phyloP scores from a whole-genome alignment of 345 rosid species.

The Isatis tinctoria region DNA sequence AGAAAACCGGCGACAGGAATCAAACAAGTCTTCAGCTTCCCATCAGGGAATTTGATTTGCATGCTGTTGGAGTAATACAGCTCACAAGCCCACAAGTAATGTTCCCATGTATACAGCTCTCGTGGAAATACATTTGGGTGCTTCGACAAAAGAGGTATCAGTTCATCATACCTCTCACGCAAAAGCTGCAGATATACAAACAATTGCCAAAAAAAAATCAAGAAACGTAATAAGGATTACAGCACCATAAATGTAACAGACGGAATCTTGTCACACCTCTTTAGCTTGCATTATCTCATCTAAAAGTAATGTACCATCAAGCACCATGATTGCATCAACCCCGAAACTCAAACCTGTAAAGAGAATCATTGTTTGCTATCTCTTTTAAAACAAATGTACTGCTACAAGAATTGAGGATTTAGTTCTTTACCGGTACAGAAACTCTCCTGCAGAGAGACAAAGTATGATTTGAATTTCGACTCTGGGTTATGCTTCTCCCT shows the following conservation, averaged over 20 bases:
- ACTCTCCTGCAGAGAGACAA: constrained; percentile 61
- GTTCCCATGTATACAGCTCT: constrained; percentile 74
- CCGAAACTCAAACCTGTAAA: constrained; percentile 80
- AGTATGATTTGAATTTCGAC: constrained; percentile 66
- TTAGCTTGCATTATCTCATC: constrained; percentile 93
- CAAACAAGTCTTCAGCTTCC: constrained; percentile 79
- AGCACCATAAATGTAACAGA: not conserved
- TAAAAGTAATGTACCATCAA: constrained; percentile 79
- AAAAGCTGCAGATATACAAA: constrained; percentile 55
- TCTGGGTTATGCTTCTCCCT: constrained; percentile 69
- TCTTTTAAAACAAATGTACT: not conserved
- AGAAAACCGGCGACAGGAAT: constrained; percentile 91
- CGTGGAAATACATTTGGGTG: constrained; percentile 57
- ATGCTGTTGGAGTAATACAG: constrained; percentile 95
- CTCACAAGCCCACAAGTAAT: constrained; percentile 90
- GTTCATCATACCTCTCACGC: constrained; percentile 63
- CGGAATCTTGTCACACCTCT: constrained; percentile 48
- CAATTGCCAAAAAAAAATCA: not conserved
- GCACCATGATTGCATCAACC: constrained; percentile 66
- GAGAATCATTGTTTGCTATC: constrained; percentile 12
- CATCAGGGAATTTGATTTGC: constrained; percentile 77
- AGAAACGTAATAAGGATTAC: constrained; percentile 2
- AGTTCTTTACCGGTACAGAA: constrained; percentile 67
- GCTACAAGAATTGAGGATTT: not conserved
- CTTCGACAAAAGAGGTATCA: constrained; percentile 55